Percentiles rank a stretch among this genome's conserved stretches.
phyloP scores from a whole-genome alignment of 2,329 filamentous ascomycete species.

The Calonectria pseudoturangicola region DNA sequence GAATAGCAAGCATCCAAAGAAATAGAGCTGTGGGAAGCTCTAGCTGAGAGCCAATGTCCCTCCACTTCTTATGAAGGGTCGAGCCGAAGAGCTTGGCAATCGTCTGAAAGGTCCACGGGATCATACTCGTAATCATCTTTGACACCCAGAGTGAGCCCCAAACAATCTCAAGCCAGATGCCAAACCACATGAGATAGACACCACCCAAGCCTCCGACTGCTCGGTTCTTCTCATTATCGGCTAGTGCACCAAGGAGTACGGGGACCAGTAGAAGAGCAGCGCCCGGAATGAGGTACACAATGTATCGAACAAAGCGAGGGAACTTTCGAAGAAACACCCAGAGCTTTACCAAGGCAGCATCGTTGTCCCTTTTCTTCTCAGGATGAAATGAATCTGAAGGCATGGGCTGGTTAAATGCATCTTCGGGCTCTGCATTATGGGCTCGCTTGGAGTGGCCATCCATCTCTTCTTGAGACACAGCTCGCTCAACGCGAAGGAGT shows the following conservation, averaged over 20 bases:
- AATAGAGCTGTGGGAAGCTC: conserved; percentile 91
- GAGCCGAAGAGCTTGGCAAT: conserved; percentile 84
- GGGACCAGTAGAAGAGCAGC: conserved; percentile 67
- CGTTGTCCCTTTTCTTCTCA: conserved; percentile 57
- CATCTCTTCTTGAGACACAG: conserved; percentile 66
- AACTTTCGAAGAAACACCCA: conserved; percentile 69
- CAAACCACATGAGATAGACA: conserved; percentile 90
- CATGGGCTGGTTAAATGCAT: conserved; percentile 66
- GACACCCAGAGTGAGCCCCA: conserved; percentile 94
- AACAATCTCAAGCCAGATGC: conserved; percentile 94
- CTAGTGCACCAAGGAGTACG: conserved; percentile 65
- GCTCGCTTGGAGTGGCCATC: conserved; percentile 56
- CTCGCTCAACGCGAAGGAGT: conserved; percentile 67
- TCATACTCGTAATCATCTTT: conserved; percentile 70
- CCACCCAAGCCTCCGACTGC: conserved; percentile 80
- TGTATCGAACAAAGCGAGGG: conserved; percentile 69
- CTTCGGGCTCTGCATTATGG: conserved; percentile 63
- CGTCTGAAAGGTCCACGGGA: conserved; percentile 68
- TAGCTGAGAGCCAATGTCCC: conserved; percentile 88
- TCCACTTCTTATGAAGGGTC: conserved; percentile 94
- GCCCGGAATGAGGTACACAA: conserved; percentile 69
- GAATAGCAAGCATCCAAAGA: conserved; percentile 91
- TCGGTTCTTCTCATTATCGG: conserved; percentile 60
- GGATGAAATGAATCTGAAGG: conserved; percentile 50
- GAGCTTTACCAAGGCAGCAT: conserved; percentile 62